These are phyloP conservation scores for Benincasa hispida DNA, from an alignment of 306 rosid genomes.

Conservation along the genomic window DNA sequence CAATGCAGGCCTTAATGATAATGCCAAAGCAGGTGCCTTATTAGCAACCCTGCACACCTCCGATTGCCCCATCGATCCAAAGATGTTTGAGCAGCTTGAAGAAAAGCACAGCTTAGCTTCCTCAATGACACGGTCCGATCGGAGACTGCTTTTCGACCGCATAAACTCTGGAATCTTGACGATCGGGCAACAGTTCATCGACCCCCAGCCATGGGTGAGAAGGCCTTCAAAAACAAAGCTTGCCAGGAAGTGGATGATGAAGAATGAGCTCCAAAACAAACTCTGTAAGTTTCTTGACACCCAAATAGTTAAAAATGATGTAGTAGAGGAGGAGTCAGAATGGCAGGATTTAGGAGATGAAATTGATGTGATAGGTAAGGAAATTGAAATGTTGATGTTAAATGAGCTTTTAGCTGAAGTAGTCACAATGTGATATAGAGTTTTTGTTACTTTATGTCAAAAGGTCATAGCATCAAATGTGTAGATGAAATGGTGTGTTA, in stretches of 20 bases:
- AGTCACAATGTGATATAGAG: not conserved
- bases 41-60: conserved; percentile 36
- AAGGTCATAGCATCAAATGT: not conserved
- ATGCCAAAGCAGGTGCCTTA: conserved; percentile 21
- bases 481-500: conserved; percentile 1
- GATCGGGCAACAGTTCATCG: conserved; percentile 24
- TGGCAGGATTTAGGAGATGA: conserved; percentile 50
- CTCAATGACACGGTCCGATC: conserved; percentile 36
- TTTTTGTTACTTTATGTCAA: not conserved
- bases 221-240: conserved; percentile 11
- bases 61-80: conserved; percentile 43
- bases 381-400: conserved; percentile 43
- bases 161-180: conserved; percentile 46
- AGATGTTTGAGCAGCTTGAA: conserved; percentile 54
- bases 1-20: conserved; percentile 36
- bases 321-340: conserved; percentile 41
- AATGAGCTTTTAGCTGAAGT: conserved; percentile 66
- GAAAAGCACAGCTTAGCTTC: conserved; percentile 31
- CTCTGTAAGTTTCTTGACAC: conserved; percentile 28
- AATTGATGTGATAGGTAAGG: conserved; percentile 51
- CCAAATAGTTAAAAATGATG: conserved; percentile 23
- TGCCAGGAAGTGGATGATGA: conserved; percentile 20
- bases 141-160: conserved; percentile 66
- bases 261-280: conserved; percentile 26
- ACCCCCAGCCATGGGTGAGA: conserved; percentile 37